Conservation (phyloP, 495 filamentous ascomycete species). For the Lophiostoma macrostomum region DNA sequence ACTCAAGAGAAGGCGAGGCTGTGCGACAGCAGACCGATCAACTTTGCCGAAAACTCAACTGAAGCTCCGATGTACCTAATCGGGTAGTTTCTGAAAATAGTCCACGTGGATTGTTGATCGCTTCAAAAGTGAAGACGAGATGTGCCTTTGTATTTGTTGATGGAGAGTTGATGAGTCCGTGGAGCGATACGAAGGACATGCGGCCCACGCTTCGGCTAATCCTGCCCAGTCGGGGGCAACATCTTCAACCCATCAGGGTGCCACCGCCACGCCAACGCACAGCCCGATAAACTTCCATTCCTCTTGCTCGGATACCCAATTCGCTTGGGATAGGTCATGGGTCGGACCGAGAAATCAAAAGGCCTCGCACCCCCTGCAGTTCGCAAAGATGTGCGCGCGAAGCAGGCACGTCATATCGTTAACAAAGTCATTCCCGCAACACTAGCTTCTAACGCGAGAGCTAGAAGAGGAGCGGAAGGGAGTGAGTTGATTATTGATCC, state of each 20-base stretch:
- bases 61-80: no score
- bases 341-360: conserved; percentile 27
- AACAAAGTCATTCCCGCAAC: conserved; percentile 53
- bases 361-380: conserved; percentile 25
- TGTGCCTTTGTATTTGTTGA: not conserved
- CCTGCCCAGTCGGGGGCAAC: not conserved
- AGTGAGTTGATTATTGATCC: conserved; percentile 50
- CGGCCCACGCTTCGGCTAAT: conserved; percentile 8
- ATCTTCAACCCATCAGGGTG: not conserved
- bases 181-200: no score
- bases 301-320: not conserved
- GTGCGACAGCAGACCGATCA: no score
- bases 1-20: no score
- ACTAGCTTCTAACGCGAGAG: conserved; percentile 47
- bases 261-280: not conserved
- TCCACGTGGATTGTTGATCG: no score
- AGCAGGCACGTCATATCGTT: conserved; percentile 50
- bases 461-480: conserved; percentile 47
- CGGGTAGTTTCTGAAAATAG: no score
- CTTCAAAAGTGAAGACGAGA: no score
- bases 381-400: conserved; percentile 45
- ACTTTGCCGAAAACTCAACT: no score
- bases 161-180: no score
- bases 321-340: conserved; percentile 17
- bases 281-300: not conserved